Percentiles rank a stretch among this genome's conserved stretches.
Evolutionary conservation across 257 asterid species (phyloP).

Genomic region (Leonotis leonurus): DNA sequence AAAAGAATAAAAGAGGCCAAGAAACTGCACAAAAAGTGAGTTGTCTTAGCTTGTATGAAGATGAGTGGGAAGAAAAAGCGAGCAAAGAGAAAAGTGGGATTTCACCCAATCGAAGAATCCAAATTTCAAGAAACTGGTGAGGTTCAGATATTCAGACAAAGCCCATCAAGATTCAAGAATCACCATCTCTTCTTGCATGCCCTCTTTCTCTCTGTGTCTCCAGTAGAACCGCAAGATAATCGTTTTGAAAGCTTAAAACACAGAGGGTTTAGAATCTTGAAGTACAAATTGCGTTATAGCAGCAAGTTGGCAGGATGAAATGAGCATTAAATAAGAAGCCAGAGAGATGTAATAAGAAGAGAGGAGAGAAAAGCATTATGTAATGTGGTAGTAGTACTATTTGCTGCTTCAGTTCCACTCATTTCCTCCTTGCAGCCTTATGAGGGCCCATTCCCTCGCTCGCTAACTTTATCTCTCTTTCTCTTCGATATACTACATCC

Average conservation of each 20-base stretch:
- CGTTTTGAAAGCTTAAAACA: slow-evolving; percentile 15
- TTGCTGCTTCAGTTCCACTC: slow-evolving; percentile 66
- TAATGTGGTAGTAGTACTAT: slow-evolving; percentile 10
- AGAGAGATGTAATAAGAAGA: neutral
- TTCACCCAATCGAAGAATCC: slow-evolving; percentile 45
- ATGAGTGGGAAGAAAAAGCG: neutral
- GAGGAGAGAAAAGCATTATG: neutral
- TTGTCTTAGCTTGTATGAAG: slow-evolving; percentile 44
- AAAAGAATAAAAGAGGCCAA: slow-evolving; percentile 27
- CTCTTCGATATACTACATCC: neutral
- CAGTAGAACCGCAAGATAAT: slow-evolving; percentile 30
- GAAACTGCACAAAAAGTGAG: slow-evolving; percentile 38
- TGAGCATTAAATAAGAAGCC: slow-evolving; percentile 26
- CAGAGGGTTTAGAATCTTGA: slow-evolving; percentile 20
- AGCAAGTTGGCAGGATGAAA: slow-evolving; percentile 20
- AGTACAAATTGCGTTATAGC: slow-evolving; percentile 22
- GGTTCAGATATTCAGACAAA: slow-evolving; percentile 36
- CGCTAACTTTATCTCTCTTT: neutral
- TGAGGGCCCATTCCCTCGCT: slow-evolving; percentile 34
- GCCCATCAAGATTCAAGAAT: slow-evolving; percentile 58
- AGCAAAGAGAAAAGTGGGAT: slow-evolving; percentile 17
- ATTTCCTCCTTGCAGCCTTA: slow-evolving; percentile 74
- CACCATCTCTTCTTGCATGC: slow-evolving; percentile 12
- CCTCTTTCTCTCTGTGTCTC: slow-evolving; percentile 6
- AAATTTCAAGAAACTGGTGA: slow-evolving; percentile 69